Evolutionary conservation across 2,329 filamentous ascomycete species (phyloP).

Genomic region (Aspergillus sclerotialis): DNA sequence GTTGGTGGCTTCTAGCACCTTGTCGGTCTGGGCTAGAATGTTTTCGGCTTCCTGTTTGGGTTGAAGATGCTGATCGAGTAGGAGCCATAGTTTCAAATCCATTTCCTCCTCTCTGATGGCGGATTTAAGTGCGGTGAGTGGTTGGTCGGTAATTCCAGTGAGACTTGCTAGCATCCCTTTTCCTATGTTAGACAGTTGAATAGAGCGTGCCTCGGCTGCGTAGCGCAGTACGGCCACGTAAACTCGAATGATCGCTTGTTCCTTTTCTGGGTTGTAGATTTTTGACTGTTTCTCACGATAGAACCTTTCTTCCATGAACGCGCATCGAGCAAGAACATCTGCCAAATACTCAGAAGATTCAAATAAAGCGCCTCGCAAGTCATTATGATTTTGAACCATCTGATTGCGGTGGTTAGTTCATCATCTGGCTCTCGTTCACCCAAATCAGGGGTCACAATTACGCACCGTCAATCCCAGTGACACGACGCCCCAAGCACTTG

Average conservation of each 20-base stretch:
- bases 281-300: neutral
- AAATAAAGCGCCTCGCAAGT: slow-evolving; percentile 8
- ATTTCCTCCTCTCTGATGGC: slow-evolving; percentile 8
- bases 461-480: slow-evolving; percentile 12
- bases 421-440: neutral
- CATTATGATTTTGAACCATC: slow-evolving; percentile 8
- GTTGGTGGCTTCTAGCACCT: neutral
- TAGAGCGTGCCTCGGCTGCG: slow-evolving; percentile 2
- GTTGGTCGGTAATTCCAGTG: slow-evolving; percentile 6
- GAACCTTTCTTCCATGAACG: slow-evolving; percentile 10
- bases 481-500: slow-evolving; percentile 11
- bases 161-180: slow-evolving; percentile 7
- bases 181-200: slow-evolving; percentile 2
- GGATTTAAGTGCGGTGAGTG: slow-evolving; percentile 5
- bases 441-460: neutral
- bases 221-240: slow-evolving; percentile 10
- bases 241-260: slow-evolving; percentile 3
- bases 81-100: slow-evolving; percentile 5
- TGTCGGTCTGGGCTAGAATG: slow-evolving; percentile 5
- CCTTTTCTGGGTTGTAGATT: slow-evolving; percentile 1
- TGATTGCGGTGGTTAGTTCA: slow-evolving; percentile 1
- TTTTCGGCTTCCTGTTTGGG: slow-evolving; percentile 4
- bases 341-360: slow-evolving; percentile 10
- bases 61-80: slow-evolving; percentile 6
- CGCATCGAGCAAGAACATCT: slow-evolving; percentile 6